Evolutionary conservation across 345 rosid species (phyloP).

Genomic region (Citrus unshiu): DNA sequence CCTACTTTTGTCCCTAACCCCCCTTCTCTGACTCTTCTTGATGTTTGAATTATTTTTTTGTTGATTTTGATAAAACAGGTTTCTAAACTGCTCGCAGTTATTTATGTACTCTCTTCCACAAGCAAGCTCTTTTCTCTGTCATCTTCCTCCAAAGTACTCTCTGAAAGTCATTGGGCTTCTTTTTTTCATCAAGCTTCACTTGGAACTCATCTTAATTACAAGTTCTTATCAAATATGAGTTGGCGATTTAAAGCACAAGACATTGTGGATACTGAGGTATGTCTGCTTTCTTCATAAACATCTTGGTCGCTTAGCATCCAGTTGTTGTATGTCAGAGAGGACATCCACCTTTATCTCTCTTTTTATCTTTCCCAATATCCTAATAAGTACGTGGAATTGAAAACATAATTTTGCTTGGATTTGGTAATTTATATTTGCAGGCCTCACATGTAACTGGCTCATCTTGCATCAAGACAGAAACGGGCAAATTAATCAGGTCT

Average conservation of each 20-base stretch:
- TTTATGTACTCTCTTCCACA: constrained; percentile 60
- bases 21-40: constrained; percentile 2
- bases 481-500: constrained; percentile 46
- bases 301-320: neutral
- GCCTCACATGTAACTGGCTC: constrained; percentile 31
- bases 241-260: constrained; percentile 28
- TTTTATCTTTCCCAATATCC: neutral
- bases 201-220: constrained; percentile 65
- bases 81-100: constrained; percentile 67
- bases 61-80: constrained; percentile 42
- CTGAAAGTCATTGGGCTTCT: constrained; percentile 89
- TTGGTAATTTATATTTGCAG: constrained; percentile 36
- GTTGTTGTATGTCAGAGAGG: neutral
- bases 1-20: neutral
- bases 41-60: constrained; percentile 6
- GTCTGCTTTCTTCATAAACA: neutral
- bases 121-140: constrained; percentile 38
- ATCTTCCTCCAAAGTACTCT: constrained; percentile 43
- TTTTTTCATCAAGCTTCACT: constrained; percentile 95
- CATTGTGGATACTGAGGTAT: constrained; percentile 44
- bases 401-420: constrained; percentile 2
- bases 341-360: neutral
- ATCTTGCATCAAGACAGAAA: constrained; percentile 28
- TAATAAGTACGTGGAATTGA: neutral
- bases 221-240: constrained; percentile 48